Conservation (phyloP, 2,329 filamentous ascomycete genomes). For the Sarocladium oryzae region DNA sequence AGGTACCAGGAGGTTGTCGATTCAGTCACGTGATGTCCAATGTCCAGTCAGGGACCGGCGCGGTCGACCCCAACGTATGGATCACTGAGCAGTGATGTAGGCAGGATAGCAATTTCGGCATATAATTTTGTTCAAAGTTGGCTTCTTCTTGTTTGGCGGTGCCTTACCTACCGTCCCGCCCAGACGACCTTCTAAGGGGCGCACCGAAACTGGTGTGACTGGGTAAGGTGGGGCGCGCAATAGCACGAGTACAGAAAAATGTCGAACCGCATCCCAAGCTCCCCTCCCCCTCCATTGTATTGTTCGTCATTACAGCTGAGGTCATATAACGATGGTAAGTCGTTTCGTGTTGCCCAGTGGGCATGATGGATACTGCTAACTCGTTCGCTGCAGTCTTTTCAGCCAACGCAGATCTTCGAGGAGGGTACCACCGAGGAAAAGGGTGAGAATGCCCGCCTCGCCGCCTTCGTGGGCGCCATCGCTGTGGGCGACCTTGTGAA, state of each 20-base stretch:
- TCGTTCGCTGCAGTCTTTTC: conserved; percentile 50
- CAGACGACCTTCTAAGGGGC: no score
- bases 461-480: conserved; percentile 97
- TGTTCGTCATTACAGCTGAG: not conserved
- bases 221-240: no score
- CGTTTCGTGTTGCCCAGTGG: not conserved
- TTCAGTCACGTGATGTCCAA: no score
- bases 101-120: no score
- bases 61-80: no score
- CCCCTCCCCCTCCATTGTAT: not conserved
- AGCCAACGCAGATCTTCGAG: conserved; percentile 96
- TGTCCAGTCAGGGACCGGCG: no score
- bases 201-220: no score
- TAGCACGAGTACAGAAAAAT: conserved; percentile 4
- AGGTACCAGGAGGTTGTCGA: no score
- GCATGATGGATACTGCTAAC: not conserved
- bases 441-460: conserved; percentile 96
- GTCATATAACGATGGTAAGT: conserved; percentile 9
- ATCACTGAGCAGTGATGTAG: no score
- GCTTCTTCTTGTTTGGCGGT: no score
- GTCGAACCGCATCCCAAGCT: not conserved
- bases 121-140: no score
- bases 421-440: conserved; percentile 97
- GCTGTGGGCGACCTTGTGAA: conserved; percentile 96
- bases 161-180: no score